Evolutionary conservation across 2,329 filamentous ascomycete species (phyloP).

Genomic region (Diaporthe eres): DNA sequence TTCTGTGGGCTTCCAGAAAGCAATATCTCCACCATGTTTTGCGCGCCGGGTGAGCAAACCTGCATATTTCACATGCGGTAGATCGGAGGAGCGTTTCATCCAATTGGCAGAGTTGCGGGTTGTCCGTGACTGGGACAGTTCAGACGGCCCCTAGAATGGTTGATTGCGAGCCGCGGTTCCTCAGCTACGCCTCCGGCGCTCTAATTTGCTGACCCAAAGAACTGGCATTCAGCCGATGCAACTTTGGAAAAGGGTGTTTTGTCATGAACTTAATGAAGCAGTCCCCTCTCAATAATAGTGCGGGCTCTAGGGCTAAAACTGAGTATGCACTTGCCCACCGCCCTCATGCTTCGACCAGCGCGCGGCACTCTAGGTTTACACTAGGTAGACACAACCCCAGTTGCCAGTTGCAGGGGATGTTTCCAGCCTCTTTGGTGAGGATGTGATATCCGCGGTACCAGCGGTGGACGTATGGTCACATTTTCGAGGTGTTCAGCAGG

Average conservation of each 20-base stretch:
- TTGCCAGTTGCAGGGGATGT: not conserved
- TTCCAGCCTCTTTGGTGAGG: not conserved
- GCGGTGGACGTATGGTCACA: not conserved
- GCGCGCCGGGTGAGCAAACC: not conserved
- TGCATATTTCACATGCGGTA: not conserved
- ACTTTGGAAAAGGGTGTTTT: not conserved
- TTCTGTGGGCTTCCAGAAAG: not conserved
- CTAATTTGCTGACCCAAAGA: not conserved
- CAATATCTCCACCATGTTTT: not conserved
- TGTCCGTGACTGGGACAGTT: not conserved
- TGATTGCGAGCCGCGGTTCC: not conserved
- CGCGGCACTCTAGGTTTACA: not conserved
- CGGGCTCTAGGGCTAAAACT: not conserved
- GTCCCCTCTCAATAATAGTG: not conserved
- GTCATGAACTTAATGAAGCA: not conserved
- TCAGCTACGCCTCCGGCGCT: not conserved
- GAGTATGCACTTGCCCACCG: no score
- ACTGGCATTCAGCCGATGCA: not conserved
- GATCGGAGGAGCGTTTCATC: slow-evolving; percentile 22
- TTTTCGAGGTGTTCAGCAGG: not conserved
- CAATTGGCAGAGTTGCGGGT: not conserved
- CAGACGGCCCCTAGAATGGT: not conserved
- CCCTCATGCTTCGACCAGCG: not conserved
- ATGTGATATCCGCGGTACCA: not conserved
- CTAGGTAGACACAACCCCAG: not conserved